phyloP scores from a whole-genome alignment of 2,329 filamentous ascomycete genomes.

The Parafenestella ontariensis region DNA sequence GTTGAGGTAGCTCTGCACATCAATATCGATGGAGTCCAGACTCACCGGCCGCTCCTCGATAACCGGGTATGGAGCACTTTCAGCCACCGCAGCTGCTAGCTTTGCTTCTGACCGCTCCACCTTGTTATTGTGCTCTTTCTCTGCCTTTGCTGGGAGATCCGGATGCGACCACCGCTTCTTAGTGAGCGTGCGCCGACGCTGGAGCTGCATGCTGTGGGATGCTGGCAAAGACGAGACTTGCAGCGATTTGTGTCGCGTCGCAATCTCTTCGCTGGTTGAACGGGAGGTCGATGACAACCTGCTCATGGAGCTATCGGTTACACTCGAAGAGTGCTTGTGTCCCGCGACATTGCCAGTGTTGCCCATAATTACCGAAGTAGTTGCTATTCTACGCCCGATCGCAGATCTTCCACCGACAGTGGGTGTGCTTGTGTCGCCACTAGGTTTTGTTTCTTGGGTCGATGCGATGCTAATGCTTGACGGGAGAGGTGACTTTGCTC shows the following conservation, averaged over 20 bases:
- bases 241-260: constrained; percentile 38
- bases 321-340: constrained; percentile 38
- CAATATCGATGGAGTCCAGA: constrained; percentile 85
- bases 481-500: constrained; percentile 18
- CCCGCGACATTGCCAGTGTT: constrained; percentile 21
- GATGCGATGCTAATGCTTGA: constrained; percentile 31
- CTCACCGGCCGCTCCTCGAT: constrained; percentile 78
- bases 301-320: constrained; percentile 24
- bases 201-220: constrained; percentile 37
- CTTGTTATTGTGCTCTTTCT: constrained; percentile 45
- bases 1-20: constrained; percentile 83
- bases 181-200: constrained; percentile 41
- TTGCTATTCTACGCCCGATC: constrained; percentile 30
- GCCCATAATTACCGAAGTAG: constrained; percentile 30
- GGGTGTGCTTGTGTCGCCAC: constrained; percentile 18
- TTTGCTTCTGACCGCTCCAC: constrained; percentile 33
- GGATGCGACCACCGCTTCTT: constrained; percentile 51
- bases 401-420: constrained; percentile 43
- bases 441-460: constrained; percentile 27
- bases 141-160: constrained; percentile 49
- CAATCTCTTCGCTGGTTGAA: constrained; percentile 40
- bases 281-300: constrained; percentile 28
- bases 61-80: constrained; percentile 53
- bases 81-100: constrained; percentile 27
- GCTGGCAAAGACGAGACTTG: constrained; percentile 28